Percentiles rank a stretch among this genome's conserved stretches.
phyloP scores from a whole-genome alignment of 176 grass and related monocot species.

The Tillandsia leiboldiana region DNA sequence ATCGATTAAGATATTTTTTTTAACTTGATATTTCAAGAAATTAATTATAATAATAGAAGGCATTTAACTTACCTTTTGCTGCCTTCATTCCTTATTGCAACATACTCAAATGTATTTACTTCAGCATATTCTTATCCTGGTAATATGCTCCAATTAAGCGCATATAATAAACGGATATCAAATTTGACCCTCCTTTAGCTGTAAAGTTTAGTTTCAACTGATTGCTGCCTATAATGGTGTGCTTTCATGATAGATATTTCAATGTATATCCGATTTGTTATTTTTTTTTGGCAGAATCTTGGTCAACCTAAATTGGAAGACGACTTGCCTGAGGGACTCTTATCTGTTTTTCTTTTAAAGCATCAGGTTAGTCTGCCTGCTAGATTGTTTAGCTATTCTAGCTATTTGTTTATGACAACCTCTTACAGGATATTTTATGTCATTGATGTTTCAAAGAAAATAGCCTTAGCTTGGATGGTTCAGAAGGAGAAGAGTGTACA shows the following conservation, averaged over 20 bases:
- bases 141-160: background rate
- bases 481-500: slow-evolving; percentile 84
- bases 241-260: slow-evolving; percentile 14
- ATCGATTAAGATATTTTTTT: slow-evolving; percentile 12
- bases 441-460: slow-evolving; percentile 63
- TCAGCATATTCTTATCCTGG: background rate
- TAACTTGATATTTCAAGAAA: background rate
- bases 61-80: background rate
- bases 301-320: slow-evolving; percentile 64
- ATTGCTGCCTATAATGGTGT: slow-evolving; percentile 9
- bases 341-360: slow-evolving; percentile 76
- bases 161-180: background rate
- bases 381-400: background rate
- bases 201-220: slow-evolving; percentile 10
- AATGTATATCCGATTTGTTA: slow-evolving; percentile 19
- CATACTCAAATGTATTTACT: background rate
- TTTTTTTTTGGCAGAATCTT: slow-evolving; percentile 51
- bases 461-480: slow-evolving; percentile 98
- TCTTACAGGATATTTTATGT: slow-evolving; percentile 12
- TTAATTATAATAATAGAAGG: slow-evolving; percentile 17
- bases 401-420: slow-evolving; percentile 16
- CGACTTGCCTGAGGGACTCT: slow-evolving; percentile 71
- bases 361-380: slow-evolving; percentile 59
- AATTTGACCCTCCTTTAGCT: background rate
- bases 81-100: background rate